Percentiles rank a stretch among this genome's conserved stretches.
phyloP scores from a whole-genome alignment of 1,284 basidiomycete species.

The Apiotrichum brassicae region DNA sequence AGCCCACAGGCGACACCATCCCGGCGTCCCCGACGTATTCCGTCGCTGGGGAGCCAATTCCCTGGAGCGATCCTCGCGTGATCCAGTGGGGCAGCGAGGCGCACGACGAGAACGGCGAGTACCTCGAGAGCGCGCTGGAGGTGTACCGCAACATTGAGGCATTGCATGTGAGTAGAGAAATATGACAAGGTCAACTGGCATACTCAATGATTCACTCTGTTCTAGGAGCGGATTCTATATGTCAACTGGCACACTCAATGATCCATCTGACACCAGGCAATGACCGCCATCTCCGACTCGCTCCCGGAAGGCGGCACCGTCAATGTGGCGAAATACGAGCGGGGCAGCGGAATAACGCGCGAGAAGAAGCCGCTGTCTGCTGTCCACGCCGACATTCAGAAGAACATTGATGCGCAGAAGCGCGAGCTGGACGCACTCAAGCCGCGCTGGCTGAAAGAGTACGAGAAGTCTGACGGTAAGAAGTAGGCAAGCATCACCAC shows the following conservation, averaged over 20 bases:
- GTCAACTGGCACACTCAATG: not conserved
- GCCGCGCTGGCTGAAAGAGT: slow-evolving; percentile 35
- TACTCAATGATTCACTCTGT: too few relatives aligned
- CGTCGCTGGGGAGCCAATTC: slow-evolving; percentile 18
- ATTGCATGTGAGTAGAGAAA: slow-evolving; percentile 5
- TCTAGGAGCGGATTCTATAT: too few relatives aligned
- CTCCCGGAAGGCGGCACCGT: slow-evolving; percentile 14
- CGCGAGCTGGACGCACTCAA: slow-evolving; percentile 29
- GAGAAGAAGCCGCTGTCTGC: slow-evolving; percentile 21
- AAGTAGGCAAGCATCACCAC: too few relatives aligned
- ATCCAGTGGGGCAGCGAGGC: slow-evolving; percentile 31
- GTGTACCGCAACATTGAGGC: slow-evolving; percentile 21
- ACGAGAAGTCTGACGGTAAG: slow-evolving; percentile 8
- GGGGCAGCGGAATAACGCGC: not conserved
- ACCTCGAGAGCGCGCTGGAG: slow-evolving; percentile 23
- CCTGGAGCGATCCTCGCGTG: slow-evolving; percentile 40
- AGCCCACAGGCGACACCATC: slow-evolving; percentile 18
- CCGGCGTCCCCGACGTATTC: slow-evolving; percentile 26
- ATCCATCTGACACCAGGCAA: slow-evolving; percentile 15
- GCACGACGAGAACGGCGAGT: slow-evolving; percentile 33
- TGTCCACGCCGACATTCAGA: slow-evolving; percentile 23
- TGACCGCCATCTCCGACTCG: slow-evolving; percentile 16
- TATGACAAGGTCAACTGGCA: not conserved
- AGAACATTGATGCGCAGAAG: slow-evolving; percentile 22
- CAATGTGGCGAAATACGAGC: slow-evolving; percentile 10